Evolutionary conservation across 2,329 filamentous ascomycete genomes (phyloP), one percentile per base, ranked within the genome.

Genomic region (Epichloe sp.): DNA sequence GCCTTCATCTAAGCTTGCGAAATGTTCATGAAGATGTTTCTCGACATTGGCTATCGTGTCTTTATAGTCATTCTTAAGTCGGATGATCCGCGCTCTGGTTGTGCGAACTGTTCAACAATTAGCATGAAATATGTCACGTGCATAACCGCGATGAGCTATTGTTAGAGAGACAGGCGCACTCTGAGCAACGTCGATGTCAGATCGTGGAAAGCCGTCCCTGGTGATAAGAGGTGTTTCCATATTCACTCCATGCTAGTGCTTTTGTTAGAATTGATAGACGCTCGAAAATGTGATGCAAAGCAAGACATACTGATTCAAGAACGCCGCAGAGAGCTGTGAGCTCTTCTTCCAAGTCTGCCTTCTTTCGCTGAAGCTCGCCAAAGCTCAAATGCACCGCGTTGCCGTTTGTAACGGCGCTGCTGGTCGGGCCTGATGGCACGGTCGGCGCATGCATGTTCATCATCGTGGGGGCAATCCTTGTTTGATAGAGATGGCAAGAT

Each of bases 111-210:
- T 44, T n/a, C 21, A 17, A 4, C 14, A 41, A 45, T 62, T 48
- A 65, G 57, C 21, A 42, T 17, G 35, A 5, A 12, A 12, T 17
- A 17, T 35, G 15, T 5, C 12, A 14, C 15, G 3, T 10, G 11
- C 12, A 35, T 42, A 12, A 14, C 6, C 12, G 21, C 38, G 17
- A 37, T 31, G 40, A 34, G 43, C 10, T 48, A 31, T 11, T 31
- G 10, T 31, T 11, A 48, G 34, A 15, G 36, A 51, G 36, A 51
- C 75, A 57, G 80, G 93, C 88, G 57, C 80, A 93, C 88, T 93
- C 70, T 96, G 91, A 26, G 93, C 85, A 55, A 98, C 86, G 66
- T 98, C 93, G 56, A 98, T 83, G 68, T 98, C 93, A 60, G 87
- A 84, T 63, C 93, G 80, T 35, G 93, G 93, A 65, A 88, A 98